Base-by-base conservation (phyloP, 768 basidiomycete genomes). In the Agrocybe praecox region DNA sequence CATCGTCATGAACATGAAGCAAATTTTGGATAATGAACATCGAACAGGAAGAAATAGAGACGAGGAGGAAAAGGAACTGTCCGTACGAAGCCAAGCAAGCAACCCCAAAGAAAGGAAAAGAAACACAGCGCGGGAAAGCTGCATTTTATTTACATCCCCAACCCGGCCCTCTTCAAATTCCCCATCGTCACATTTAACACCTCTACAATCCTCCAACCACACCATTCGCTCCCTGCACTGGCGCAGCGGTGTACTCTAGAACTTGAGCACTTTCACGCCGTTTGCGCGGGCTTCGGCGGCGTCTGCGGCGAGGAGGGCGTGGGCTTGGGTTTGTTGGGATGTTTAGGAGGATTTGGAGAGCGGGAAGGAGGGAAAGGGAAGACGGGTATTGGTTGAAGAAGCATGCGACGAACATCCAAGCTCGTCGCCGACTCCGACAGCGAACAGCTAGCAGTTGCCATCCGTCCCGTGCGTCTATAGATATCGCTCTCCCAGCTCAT, bases 401-500 rank as follows among this genome's bases (percentile, higher is more conserved):
- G n/a, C n/a, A n/a, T n/a, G n/a, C n/a, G n/a, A n/a, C 9, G 26
- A 14, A 3, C 12, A 40, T 14, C n/a, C 36, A 40, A 40, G 14
- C 14, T n/a, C 12, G 36, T 3, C 6, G 36, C 3, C 5, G 36
- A n/a, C 12, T n/a, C n/a, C n/a, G 36, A 40, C 36, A 12, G 14
- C 36, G 36, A 14, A 40, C 6, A 40, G n/a, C 6, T n/a, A 4
- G 5, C 5, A 14, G 14, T 3, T 12, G 26, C 10, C 58, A 69
- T 61, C 50, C 55, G 57, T 29, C 62, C 66, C 22, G 69, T 69
- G 46, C 74, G 62, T 33, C 89, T 76, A 74, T 90, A 80, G 18
- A 61, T 57, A 63, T 87, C 81, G 53, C 84, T 86, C 55, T 76
- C 78, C 64, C 72, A 73, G 65, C 86, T 86, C 69, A 91, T 73